Base-by-base conservation (phyloP, 2,329 filamentous ascomycete species). In the Aspergillus tubingensis region DNA sequence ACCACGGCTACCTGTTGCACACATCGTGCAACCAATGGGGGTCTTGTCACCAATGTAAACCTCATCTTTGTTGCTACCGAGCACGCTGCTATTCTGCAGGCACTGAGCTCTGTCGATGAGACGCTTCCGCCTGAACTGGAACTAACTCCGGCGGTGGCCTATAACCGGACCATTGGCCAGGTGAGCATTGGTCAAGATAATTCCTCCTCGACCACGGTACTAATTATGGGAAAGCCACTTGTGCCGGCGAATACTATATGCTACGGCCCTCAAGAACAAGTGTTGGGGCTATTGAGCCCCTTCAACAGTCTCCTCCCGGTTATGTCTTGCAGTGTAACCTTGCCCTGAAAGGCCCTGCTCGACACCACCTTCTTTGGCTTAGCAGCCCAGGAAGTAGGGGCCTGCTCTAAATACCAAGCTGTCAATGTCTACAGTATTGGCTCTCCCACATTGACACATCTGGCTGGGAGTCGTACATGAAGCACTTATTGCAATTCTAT, bases 161-260 rank as follows among this genome's bases (percentile, higher is more conserved):
- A 27, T 27, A 27, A 27, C 25, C 25, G 25, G 7, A 27, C 25
- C 7, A 27, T 27, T 8, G 25, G 8, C 25, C 25, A 27, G 7
- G 25, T 27, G 8, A 30, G 30, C 8, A 30, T 21, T 21, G 21
- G 21, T 21, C 21, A 21, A 21, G 21, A 21, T 21, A 3, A 4
- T 21, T 4, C 3, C 21, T 21, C 21, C 21, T 21, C 21, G 21
- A 21, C 21, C 21, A 21, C 21, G 21, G 21, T 21, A 21, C 21
- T 21, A 21, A 21, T 21, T 21, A 4, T 21, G 21, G 21, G 21
- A 21, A 30, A 58, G 57, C 41, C 57, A 2, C 17, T 30, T 2
- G 41, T 59, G 6, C 19, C 54, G 4, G 41, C 51, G 5, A 54
- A 54, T 21, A 30, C 43, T 17, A 52, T 54, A 6, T 59, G 54